Base-by-base conservation (phyloP, 1,139 yeast genomes). In the Zygosaccharomyces sapae region DNA sequence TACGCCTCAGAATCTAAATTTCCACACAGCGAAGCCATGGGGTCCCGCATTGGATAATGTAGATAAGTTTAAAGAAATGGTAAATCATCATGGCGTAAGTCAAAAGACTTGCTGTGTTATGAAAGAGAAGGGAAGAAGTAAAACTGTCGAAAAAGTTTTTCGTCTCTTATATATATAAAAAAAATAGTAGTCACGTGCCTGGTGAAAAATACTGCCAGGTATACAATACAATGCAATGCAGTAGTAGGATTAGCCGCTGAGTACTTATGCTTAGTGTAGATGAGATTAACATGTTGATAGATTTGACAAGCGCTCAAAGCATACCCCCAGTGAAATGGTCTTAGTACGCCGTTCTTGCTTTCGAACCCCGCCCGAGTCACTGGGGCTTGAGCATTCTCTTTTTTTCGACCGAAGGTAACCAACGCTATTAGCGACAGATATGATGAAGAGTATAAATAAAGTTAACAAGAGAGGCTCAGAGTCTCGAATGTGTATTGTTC, bases 11-110 rank as follows among this genome's bases (percentile, higher is more conserved):
- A 37, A 37, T 24, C 29, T 24, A 24, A 12, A 20, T 35, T 18
- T 37, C 40, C 40, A 37, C 40, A 37, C 31, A 1, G 40, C 40
- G n/a, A 30, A 37, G 40, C 40, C 40, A 37, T 37, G 40, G 40
- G 40, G 40, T 30, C 29, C 24, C 13, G 40, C 40, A 24, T 37
- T 30, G 31, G 40, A 37, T 37, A 37, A 37, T 37, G 40, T 37
- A 37, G 40, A 37, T 37, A 37, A 37, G 40, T 30, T 37, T 36
- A 22, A 24, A 37, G 40, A 35, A 22, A 24, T 10, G 27, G 9
- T 37, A 19, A n/a, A 24, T 37, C 40, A 37, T 37, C 40, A 37
- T 25, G 30, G 40, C 40, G 40, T 25, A 27, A 27, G 31, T 10
- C 40, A 24, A 20, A 12, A 30, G 19, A 27, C 31, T 27, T 27